Evolutionary conservation across 2,329 filamentous ascomycete genomes (phyloP).

Genomic region (Claviceps monticola): DNA sequence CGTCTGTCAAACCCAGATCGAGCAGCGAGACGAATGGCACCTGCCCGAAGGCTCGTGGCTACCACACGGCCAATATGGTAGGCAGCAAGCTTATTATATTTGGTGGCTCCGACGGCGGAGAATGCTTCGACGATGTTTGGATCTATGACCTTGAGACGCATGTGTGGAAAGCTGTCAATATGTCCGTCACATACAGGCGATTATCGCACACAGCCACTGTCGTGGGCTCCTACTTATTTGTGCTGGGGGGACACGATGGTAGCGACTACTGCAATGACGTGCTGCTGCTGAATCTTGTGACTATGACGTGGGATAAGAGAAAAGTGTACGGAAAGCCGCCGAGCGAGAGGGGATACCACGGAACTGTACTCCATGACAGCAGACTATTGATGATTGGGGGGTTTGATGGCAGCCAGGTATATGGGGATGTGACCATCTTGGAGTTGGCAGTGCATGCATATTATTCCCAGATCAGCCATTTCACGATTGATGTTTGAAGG

Average conservation of each 20-base stretch:
- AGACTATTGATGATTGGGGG: slow-evolving; percentile 51
- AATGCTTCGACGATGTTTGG: slow-evolving; percentile 63
- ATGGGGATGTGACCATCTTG: slow-evolving; percentile 52
- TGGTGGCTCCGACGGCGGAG: slow-evolving; percentile 54
- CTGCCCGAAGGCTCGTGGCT: slow-evolving; percentile 50
- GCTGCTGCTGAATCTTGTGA: slow-evolving; percentile 54
- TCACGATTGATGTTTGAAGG: slow-evolving; percentile 49
- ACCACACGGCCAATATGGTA: slow-evolving; percentile 62
- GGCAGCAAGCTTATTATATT: slow-evolving; percentile 59
- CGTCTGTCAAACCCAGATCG: slow-evolving; percentile 23
- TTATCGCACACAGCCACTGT: slow-evolving; percentile 56
- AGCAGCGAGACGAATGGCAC: slow-evolving; percentile 17
- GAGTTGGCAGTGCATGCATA: slow-evolving; percentile 58
- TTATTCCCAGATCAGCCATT: slow-evolving; percentile 61
- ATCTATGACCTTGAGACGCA: slow-evolving; percentile 54
- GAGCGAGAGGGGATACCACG: slow-evolving; percentile 52
- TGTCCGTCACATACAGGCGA: slow-evolving; percentile 47
- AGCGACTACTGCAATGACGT: slow-evolving; percentile 58
- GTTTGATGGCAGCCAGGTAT: slow-evolving; percentile 54
- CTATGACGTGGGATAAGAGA: slow-evolving; percentile 59
- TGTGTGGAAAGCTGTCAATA: slow-evolving; percentile 44
- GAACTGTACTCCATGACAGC: slow-evolving; percentile 51
- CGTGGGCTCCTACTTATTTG: slow-evolving; percentile 56
- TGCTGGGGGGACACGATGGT: slow-evolving; percentile 57
- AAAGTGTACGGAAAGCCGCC: slow-evolving; percentile 50